Conservation (phyloP, 768 basidiomycete species). For the Mycena leptocephala region DNA sequence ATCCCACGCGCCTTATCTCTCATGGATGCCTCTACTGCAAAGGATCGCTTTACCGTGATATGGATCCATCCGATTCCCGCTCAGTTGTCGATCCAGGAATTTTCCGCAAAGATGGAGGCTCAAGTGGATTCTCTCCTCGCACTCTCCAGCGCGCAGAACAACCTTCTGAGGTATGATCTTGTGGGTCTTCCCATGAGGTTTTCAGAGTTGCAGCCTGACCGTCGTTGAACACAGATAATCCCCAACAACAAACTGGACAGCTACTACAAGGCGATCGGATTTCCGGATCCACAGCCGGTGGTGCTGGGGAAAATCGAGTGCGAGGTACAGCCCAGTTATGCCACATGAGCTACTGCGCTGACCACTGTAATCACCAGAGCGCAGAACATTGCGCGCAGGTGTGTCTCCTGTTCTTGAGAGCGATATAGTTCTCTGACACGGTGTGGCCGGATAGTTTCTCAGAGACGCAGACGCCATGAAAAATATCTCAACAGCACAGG, state of each 20-base stretch:
- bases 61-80: slow-evolving; percentile 4
- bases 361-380: background rate
- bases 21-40: background rate
- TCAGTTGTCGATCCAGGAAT: slow-evolving; percentile 1
- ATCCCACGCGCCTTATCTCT: background rate
- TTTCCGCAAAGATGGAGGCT: slow-evolving; percentile 10
- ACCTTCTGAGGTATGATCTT: background rate
- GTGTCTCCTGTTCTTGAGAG: slow-evolving; percentile 7
- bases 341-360: background rate
- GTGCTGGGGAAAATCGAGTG: slow-evolving; percentile 1
- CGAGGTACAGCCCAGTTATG: background rate
- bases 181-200: slow-evolving; percentile 3
- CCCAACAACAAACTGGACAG: slow-evolving; percentile 9
- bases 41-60: background rate
- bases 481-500: slow-evolving; percentile 2
- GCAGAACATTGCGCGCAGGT: slow-evolving; percentile 3
- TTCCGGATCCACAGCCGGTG: slow-evolving; percentile 8
- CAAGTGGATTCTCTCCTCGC: background rate
- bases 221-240: slow-evolving; percentile 1
- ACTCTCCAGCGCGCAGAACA: background rate
- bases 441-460: background rate
- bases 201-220: background rate
- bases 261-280: slow-evolving; percentile 10
- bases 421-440: slow-evolving; percentile 1
- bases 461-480: background rate